phyloP scores from a whole-genome alignment of 305 asterid species.

The Fraxinus albicans region DNA sequence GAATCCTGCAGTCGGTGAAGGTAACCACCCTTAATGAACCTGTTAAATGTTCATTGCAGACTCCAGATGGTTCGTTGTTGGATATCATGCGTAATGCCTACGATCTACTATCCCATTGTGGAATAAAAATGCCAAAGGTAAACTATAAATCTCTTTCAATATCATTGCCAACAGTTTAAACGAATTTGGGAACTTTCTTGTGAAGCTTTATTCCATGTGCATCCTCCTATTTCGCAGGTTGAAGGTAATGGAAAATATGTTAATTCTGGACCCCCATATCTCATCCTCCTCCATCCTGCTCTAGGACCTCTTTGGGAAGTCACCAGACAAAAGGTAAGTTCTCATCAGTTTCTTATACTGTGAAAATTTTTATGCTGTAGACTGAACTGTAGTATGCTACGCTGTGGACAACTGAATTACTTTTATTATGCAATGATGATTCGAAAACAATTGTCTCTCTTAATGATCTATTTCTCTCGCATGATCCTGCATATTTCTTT shows the following conservation, averaged over 20 bases:
- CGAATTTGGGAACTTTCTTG: conserved; percentile 10
- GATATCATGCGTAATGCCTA: conserved; percentile 94
- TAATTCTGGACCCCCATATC: conserved; percentile 89
- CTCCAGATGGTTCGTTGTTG: conserved; percentile 96
- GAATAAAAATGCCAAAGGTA: conserved; percentile 80
- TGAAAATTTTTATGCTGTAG: conserved; percentile 15
- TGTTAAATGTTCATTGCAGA: conserved; percentile 58
- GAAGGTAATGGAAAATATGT: conserved; percentile 71
- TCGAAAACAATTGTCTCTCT: not conserved
- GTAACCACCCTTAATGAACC: not conserved
- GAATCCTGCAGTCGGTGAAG: not conserved
- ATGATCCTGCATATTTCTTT: not conserved
- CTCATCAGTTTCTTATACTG: conserved; percentile 1
- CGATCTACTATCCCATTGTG: conserved; percentile 86
- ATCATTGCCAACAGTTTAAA: conserved; percentile 3
- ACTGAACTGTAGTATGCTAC: conserved; percentile 9
- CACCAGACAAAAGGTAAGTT: conserved; percentile 79
- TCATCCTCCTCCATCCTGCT: conserved; percentile 96
- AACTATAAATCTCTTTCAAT: conserved; percentile 23
- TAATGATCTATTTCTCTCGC: not conserved
- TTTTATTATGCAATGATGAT: not conserved
- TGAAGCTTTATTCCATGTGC: conserved; percentile 16
- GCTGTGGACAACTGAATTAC: conserved; percentile 1
- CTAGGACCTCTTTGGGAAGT: conserved; percentile 88
- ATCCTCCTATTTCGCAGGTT: conserved; percentile 49